phyloP scores from a whole-genome alignment of 768 basidiomycete genomes.

The Mrakia gelida region DNA sequence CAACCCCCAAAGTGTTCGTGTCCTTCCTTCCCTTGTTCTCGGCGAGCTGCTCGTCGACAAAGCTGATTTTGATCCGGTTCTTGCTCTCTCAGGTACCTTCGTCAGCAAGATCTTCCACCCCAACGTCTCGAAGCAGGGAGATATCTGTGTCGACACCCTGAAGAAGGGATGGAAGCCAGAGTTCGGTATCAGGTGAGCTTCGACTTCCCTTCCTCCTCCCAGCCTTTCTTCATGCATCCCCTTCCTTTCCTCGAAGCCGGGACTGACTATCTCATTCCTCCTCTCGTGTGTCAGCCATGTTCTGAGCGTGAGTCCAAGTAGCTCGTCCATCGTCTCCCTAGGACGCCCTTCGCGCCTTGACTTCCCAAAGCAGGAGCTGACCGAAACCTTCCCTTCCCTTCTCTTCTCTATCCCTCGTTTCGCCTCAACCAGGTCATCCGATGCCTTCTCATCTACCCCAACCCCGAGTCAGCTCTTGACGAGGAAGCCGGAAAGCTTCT shows the following conservation, averaged over 20 bases:
- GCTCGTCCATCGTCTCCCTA: neutral
- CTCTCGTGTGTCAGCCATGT: conserved; percentile 31
- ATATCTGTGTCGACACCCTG: conserved; percentile 94
- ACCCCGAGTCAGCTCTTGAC: conserved; percentile 91
- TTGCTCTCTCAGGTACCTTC: conserved; percentile 63
- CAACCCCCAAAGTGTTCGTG: conserved; percentile 82
- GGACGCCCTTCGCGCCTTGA: neutral
- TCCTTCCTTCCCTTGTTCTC: neutral
- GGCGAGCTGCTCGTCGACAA: neutral
- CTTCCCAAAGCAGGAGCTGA: neutral
- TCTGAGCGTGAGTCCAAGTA: conserved; percentile 27
- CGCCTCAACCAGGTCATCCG: conserved; percentile 62
- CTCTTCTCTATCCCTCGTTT: neutral
- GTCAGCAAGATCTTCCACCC: conserved; percentile 96
- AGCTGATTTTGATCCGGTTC: neutral
- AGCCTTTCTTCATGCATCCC: neutral
- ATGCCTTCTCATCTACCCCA: conserved; percentile 92
- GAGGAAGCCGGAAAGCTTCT: conserved; percentile 92
- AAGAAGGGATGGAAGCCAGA: conserved; percentile 96
- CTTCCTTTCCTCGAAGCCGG: neutral
- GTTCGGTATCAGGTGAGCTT: conserved; percentile 72
- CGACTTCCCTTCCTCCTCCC: conserved; percentile 57
- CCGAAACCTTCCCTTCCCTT: neutral
- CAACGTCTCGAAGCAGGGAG: conserved; percentile 81
- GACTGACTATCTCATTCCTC: too few species aligned